Base-by-base conservation (phyloP, 169 alveolate species). In the Fabrea salina region DNA sequence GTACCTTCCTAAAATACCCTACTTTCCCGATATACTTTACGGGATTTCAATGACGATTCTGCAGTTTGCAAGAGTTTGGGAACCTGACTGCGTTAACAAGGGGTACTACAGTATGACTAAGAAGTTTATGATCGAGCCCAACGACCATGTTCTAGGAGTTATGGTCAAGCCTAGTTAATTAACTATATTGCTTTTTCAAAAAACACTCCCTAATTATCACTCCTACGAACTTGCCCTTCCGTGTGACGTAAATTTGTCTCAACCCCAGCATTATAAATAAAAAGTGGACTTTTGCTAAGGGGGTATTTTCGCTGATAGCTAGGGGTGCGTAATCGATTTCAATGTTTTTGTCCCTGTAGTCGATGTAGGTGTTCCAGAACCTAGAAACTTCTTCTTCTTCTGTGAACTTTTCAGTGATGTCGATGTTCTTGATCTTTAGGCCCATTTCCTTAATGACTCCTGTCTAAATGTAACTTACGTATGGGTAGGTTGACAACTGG, bases 261-360 rank as follows among this genome's bases (percentile, higher is more conserved):
- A 89, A 72, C 59, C 87, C 87, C 33, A 89, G 85, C 86, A 89
- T 86, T 4, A 87, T 77, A 59, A 89, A 89, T 5, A 89, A 53
- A 84, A 82, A 89, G 53, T 89, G 94, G 2, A 89, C 82, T 75
- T 89, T 84, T 25, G 82, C 50, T 53, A 81, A 49, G 5, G 92
- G 86, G 56, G 88, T 86, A 41, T 80, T 84, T 68, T 85, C 82
- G 58, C 75, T 79, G 19, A 89, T 80, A 61, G 83, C 75, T 19
- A 89, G 71, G 27, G 91, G 89, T 16, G 89, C 75, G 51, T 61
- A 80, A 47, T 87, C 87, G 11, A 33, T 54, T 70, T 83, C 59
- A 40, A 83, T 61, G 19, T 51, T 47, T 61, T 64, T 50, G 44
- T 79, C 72, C 53, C 78, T 77, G 76, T 79, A 84, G 51, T 85